Evolutionary conservation across 139 green algal genomes (phyloP), one percentile per base, ranked within the genome.

Genomic region (Chlamydomonas sp.): DNA sequence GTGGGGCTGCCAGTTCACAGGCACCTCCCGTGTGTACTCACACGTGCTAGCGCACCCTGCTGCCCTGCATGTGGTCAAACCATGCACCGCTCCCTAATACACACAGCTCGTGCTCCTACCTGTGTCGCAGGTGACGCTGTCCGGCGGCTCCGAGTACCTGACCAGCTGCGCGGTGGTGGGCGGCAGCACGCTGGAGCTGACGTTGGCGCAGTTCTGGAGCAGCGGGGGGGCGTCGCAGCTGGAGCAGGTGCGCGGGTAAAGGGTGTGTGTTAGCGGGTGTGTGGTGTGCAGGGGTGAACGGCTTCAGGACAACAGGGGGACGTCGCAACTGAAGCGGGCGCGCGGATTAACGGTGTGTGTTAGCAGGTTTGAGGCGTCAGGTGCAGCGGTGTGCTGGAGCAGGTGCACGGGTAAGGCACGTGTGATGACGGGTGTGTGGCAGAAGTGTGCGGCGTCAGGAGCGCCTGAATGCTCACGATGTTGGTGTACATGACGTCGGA

Each of bases 141-240:
- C 88, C 1, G 84, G 87, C 18, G 89, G 91, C 64, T 88, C 84
- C 20, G 89, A 94, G 78, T 92, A 86, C 68, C 78, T 79, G 1
- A 83, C 89, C 20, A 67, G 31, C 20, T 90, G 94, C 58, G 20
- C 64, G 8, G 95, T 98, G 68, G 79, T 90, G 1, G 87, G 71
- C 0, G 95, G 93, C 12, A 63, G 77, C 75, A 97, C 95, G 0
- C 88, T 98, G 78, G 97, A 99, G 92, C 64, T 98, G 7, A 97
- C 96, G 0, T 68, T 98, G 64, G 94, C 93, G 20, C 87, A 88
- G 80, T 96, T 96, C 77, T 98, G 96, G 96, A 96, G 81, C 88
- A 93, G 86, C 84, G 83, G 87, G 18, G 92, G 94, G 1, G 82
- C 67, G 3, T 76, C 72, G 18, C 62, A 79, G 14, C 83, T 87